phyloP scores from a whole-genome alignment of 208 protist species.

The Naegleria lovaniensis region DNA sequence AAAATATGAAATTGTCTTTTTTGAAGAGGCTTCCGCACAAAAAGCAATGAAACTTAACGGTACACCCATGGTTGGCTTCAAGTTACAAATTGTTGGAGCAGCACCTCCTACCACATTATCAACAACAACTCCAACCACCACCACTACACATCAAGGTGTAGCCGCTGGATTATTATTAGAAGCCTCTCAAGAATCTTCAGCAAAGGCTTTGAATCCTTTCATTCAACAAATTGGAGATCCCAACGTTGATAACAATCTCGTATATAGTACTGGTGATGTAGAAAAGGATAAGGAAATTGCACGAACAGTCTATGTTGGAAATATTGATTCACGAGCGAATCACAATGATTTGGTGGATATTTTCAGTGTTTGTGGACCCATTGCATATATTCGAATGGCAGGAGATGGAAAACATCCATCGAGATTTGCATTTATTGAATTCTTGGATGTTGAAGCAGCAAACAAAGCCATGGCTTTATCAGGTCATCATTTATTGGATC shows the following conservation, averaged over 20 bases:
- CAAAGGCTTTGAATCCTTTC: neutral
- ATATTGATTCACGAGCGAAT: neutral
- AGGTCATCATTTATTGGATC: neutral
- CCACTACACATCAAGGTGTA: neutral
- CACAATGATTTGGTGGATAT: neutral
- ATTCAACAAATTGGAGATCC: neutral
- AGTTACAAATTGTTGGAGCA: neutral
- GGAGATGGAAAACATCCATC: neutral
- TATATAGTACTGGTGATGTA: neutral
- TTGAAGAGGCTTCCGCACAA: neutral
- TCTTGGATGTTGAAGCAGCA: neutral
- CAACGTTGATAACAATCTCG: neutral
- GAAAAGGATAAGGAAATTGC: neutral
- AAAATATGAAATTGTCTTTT: neutral
- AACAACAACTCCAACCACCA: neutral
- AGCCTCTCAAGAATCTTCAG: neutral
- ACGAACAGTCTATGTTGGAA: neutral
- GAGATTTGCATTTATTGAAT: conserved; percentile 21
- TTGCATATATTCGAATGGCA: neutral
- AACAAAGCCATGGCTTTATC: neutral
- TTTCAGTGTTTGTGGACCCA: neutral
- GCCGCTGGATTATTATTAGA: neutral
- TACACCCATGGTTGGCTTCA: neutral
- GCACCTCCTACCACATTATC: neutral
- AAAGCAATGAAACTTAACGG: neutral